Evolutionary conservation across 2,329 filamentous ascomycete genomes (phyloP).

Genomic region (Fusarium keratoplasticum): DNA sequence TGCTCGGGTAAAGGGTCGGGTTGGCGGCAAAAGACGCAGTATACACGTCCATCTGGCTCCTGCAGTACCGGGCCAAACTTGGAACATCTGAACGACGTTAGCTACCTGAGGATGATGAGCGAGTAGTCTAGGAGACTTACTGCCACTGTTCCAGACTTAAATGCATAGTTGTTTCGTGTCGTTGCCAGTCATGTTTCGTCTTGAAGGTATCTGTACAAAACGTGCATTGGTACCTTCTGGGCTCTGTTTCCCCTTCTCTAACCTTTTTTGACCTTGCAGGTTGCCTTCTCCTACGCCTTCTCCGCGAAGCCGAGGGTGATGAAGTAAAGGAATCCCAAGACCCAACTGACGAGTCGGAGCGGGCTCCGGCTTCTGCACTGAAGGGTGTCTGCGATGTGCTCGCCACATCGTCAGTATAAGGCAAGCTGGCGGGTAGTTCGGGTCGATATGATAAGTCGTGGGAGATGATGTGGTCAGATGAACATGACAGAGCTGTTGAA

Average conservation of each 20-base stretch:
- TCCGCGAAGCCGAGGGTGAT: background rate
- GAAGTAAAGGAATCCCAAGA: background rate
- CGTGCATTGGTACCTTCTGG: conserved; percentile 22
- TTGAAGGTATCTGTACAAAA: conserved; percentile 25
- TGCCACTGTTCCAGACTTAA: background rate
- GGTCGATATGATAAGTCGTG: background rate
- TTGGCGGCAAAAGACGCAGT: background rate
- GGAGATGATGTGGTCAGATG: background rate
- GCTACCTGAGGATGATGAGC: background rate
- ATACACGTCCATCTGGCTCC: background rate
- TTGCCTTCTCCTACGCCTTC: background rate
- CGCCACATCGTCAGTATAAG: background rate
- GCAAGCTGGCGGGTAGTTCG: background rate
- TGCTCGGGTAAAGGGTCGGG: background rate
- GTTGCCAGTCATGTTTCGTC: conserved; percentile 25
- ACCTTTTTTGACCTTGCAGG: background rate
- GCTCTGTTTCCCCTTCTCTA: background rate
- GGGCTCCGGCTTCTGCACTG: background rate
- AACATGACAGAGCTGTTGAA: background rate
- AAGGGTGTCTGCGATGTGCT: background rate
- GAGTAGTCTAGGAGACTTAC: background rate
- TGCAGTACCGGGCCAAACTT: background rate
- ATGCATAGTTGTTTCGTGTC: conserved; percentile 11
- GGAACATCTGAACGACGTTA: background rate
- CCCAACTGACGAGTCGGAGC: background rate